These are phyloP conservation scores for Taiwanofungus camphoratus DNA, from an alignment of 1,284 basidiomycete genomes.

Conservation along the genomic window DNA sequence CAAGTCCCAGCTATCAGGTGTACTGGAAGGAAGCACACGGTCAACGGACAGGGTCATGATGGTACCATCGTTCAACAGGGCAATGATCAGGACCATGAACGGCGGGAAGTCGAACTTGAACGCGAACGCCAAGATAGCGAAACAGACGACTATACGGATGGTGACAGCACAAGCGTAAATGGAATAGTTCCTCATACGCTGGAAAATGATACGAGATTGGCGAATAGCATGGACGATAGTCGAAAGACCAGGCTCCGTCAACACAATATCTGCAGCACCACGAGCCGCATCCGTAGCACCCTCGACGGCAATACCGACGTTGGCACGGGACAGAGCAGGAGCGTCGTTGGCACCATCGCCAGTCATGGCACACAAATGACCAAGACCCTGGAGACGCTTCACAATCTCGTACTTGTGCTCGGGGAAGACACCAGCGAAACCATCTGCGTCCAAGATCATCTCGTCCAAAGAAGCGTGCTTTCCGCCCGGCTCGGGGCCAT, in stretches of 20 bases:
- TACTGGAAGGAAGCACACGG: slow-evolving; percentile 89
- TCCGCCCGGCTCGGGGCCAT: slow-evolving; percentile 76
- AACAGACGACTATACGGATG: slow-evolving; percentile 98
- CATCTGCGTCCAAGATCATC: slow-evolving; percentile 90
- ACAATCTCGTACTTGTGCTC: slow-evolving; percentile 94
- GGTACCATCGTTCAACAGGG: slow-evolving; percentile 94
- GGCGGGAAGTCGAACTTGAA: slow-evolving; percentile 99
- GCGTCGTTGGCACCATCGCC: slow-evolving; percentile 98
- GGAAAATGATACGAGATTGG: slow-evolving; percentile 94
- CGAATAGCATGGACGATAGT: slow-evolving; percentile 97
- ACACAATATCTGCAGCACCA: slow-evolving; percentile 92
- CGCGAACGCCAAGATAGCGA: slow-evolving; percentile 91
- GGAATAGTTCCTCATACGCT: slow-evolving; percentile 95
- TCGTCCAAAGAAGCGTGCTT: slow-evolving; percentile 83
- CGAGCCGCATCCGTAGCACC: slow-evolving; percentile 95
- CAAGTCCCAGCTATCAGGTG: slow-evolving; percentile 93
- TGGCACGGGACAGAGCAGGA: slow-evolving; percentile 89
- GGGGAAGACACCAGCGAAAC: slow-evolving; percentile 95
- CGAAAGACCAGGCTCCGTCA: slow-evolving; percentile 93
- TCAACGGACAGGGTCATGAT: slow-evolving; percentile 99
- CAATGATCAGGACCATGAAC: slow-evolving; percentile 99
- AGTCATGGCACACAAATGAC: slow-evolving; percentile 88
- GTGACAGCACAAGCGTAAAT: slow-evolving; percentile 91
- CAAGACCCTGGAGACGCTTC: slow-evolving; percentile 90
- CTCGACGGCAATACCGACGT: slow-evolving; percentile 96